These are phyloP conservation scores for Volutella citrinella DNA, from an alignment of 2,329 filamentous ascomycete species.

Conservation along the genomic window DNA sequence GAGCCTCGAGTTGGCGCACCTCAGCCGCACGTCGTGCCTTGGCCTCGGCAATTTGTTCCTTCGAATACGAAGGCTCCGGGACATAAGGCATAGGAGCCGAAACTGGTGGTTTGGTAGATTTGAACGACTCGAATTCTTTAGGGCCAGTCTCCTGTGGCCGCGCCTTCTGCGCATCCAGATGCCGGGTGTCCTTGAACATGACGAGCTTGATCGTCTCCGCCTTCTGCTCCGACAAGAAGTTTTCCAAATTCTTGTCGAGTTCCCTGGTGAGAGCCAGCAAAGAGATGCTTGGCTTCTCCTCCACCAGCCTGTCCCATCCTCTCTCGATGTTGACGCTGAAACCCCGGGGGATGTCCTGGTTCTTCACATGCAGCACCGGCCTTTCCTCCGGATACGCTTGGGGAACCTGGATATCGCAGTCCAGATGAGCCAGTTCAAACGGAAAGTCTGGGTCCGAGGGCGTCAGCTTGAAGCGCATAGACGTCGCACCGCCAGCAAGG, in stretches of 20 bases:
- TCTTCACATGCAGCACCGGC: conserved; percentile 62
- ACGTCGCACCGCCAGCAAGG: conserved; percentile 46
- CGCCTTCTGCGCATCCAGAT: conserved; percentile 30
- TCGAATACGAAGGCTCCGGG: conserved; percentile 49
- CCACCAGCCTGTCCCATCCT: conserved; percentile 66
- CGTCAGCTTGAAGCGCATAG: conserved; percentile 60
- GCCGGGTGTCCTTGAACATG: conserved; percentile 55
- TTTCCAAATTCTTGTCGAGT: conserved; percentile 70
- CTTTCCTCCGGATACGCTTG: conserved; percentile 55
- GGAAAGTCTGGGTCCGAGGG: conserved; percentile 84
- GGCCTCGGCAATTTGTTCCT: conserved; percentile 60
- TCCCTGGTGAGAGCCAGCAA: conserved; percentile 65
- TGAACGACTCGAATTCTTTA: background rate
- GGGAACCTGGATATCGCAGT: conserved; percentile 67
- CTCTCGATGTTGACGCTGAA: conserved; percentile 75
- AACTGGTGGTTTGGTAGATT: conserved; percentile 8
- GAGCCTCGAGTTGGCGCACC: conserved; percentile 69
- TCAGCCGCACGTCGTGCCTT: conserved; percentile 63
- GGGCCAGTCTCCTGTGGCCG: conserved; percentile 6
- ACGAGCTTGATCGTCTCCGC: conserved; percentile 70
- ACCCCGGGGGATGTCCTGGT: conserved; percentile 66
- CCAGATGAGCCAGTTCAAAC: conserved; percentile 67
- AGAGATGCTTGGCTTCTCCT: conserved; percentile 52
- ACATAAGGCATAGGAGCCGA: conserved; percentile 30
- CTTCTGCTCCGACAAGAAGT: conserved; percentile 66